Base-by-base conservation (phyloP, 1,284 basidiomycete genomes). In the Pterulicium gracile region DNA sequence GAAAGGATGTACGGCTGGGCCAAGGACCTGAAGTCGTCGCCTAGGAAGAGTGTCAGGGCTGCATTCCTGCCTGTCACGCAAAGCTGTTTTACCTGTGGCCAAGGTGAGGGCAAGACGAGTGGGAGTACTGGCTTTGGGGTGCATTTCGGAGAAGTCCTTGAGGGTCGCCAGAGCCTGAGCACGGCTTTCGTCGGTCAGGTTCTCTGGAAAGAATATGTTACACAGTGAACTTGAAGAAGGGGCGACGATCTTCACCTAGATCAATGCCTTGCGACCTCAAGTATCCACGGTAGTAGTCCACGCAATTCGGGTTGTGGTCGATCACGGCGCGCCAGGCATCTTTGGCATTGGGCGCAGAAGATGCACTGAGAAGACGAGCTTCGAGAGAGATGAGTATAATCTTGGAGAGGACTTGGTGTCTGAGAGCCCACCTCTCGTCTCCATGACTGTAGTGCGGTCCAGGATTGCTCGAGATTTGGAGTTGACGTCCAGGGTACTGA, bases 271-370 rank as follows among this genome's bases (percentile, higher is more conserved):
- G 75, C 54, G 79, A 77, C 10, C 65, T 61, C 21, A 96, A 71
- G 58, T 84, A 86, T 2, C 80, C 84, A 23, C 68, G 66, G 67
- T 93, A 94, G 62, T 93, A 92, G 45, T 79, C 77, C 56, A 82
- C 77, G 58, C 77, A 81, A 55, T 98, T 93, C 1, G 90, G 70
- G 58, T 97, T 98, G 58, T 84, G 81, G 49, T 89, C 81, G 47
- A 98, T 77, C 17, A 98, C 67, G 1, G 75, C 68, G 27, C 77
- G 71, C 83, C 91, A 97, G 0, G 86, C 79, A 49, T 81, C 71
- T 51, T 86, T 79, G 0, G 90, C 85, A 44, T 89, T 85, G 1
- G 79, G 71, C 12, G 67, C 71, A 14, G 71, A 72, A 3, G 87
- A 66, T 55, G 82, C 81, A 15, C 77, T 73, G 14, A 89, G 68